Percentiles rank a stretch among this genome's conserved stretches.
These are phyloP conservation scores for Solanum gracilifrons DNA, from an alignment of 257 asterid genomes.

Conservation along the genomic window DNA sequence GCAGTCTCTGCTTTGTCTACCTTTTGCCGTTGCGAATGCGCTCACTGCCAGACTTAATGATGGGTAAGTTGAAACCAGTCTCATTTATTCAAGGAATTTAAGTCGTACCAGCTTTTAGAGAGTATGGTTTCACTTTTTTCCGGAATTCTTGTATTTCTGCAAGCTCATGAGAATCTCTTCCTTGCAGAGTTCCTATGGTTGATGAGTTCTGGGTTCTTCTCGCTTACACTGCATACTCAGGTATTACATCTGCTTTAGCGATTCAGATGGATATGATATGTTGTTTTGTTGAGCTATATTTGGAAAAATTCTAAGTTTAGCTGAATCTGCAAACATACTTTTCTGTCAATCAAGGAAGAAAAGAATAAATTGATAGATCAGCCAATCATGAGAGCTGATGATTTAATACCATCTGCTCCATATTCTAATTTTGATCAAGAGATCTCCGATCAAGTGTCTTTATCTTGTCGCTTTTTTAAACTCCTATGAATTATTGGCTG, in stretches of 20 bases:
- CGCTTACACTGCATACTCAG: constrained; percentile 55
- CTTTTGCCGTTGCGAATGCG: constrained; percentile 84
- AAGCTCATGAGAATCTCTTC: neutral
- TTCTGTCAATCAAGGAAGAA: neutral
- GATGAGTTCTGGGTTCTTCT: constrained; percentile 82
- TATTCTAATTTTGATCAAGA: neutral
- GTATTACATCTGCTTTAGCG: constrained; percentile 14
- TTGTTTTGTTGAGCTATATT: neutral
- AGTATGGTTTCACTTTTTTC: neutral
- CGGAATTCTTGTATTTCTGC: neutral
- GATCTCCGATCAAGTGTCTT: neutral
- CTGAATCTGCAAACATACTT: neutral
- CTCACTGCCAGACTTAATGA: constrained; percentile 84
- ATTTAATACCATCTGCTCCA: neutral
- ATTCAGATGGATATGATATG: neutral
- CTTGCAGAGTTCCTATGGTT: constrained; percentile 70
- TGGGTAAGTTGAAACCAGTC: constrained; percentile 38
- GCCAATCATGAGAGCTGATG: neutral
- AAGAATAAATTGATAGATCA: neutral
- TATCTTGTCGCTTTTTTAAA: neutral
- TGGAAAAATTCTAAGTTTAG: neutral
- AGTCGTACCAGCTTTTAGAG: neutral
- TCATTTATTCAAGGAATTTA: neutral
- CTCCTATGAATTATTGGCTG: neutral
- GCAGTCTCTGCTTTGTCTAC: constrained; percentile 84